Conservation (phyloP, 805 yeast genomes). For the Lipomyces yamanashiensis region DNA sequence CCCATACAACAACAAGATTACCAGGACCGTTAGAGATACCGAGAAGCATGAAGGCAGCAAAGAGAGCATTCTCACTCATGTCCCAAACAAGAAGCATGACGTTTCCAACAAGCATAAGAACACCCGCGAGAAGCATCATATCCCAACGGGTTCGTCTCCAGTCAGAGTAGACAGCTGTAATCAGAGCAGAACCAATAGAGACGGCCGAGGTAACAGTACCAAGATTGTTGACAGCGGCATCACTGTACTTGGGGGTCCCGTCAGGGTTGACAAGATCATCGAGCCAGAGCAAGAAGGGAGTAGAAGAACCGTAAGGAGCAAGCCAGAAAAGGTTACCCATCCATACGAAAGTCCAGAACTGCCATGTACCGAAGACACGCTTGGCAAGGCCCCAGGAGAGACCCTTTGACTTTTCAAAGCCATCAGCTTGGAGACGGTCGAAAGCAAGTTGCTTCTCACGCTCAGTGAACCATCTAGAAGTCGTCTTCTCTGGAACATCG, state of each 20-base stretch:
- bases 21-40: conserved; percentile 67
- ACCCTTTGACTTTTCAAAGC: conserved; percentile 41
- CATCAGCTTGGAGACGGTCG: conserved; percentile 48
- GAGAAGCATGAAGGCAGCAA: conserved; percentile 64
- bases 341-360: conserved; percentile 46
- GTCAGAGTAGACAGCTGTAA: conserved; percentile 50
- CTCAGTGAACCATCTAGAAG: conserved; percentile 58
- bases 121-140: conserved; percentile 58
- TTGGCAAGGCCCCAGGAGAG: conserved; percentile 48
- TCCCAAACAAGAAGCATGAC: conserved; percentile 60
- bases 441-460: conserved; percentile 62
- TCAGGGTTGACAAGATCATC: conserved; percentile 49
- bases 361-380: conserved; percentile 59
- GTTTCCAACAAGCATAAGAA: conserved; percentile 58
- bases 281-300: conserved; percentile 67
- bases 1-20: conserved; percentile 62
- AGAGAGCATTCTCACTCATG: conserved; percentile 57
- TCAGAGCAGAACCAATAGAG: conserved; percentile 53
- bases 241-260: conserved; percentile 44
- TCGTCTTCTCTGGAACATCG: conserved; percentile 66
- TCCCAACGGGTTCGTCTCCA: conserved; percentile 58
- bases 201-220: conserved; percentile 62
- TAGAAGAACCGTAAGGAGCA: conserved; percentile 52
- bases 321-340: conserved; percentile 44
- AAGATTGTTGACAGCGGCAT: conserved; percentile 55